These are phyloP conservation scores for Blastocystis sp. DNA, from an alignment of 352 stramenopile species.

Conservation along the genomic window DNA sequence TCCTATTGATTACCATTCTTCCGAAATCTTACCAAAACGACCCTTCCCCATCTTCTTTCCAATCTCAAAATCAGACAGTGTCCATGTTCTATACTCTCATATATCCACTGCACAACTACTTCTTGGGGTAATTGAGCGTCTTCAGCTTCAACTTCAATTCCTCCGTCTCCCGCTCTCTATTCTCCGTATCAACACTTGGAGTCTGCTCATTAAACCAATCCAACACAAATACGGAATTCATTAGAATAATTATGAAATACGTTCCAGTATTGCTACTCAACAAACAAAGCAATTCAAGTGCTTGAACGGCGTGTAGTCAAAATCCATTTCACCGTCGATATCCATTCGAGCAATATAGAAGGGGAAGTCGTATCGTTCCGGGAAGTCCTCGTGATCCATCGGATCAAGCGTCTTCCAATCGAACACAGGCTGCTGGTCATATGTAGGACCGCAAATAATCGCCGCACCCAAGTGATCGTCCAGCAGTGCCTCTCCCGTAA, in stretches of 20 bases:
- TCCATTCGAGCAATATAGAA: conserved; percentile 57
- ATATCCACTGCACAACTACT: not conserved
- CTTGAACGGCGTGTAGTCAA: conserved; percentile 43
- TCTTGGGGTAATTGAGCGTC: conserved; percentile 36
- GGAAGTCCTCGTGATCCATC: conserved; percentile 39
- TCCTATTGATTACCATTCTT: not conserved
- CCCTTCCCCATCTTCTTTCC: conserved; percentile 89
- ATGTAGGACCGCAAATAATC: conserved; percentile 62
- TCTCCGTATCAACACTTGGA: not conserved
- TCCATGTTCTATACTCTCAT: not conserved
- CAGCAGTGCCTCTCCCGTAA: conserved; percentile 62
- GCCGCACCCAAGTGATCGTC: conserved; percentile 44
- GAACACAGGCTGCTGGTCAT: conserved; percentile 65
- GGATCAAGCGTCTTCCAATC: conserved; percentile 62
- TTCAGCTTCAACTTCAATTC: conserved; percentile 19
- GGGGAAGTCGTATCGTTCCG: conserved; percentile 54
- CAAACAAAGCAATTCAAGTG: conserved; percentile 39
- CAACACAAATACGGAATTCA: not conserved
- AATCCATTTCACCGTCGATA: conserved; percentile 49
- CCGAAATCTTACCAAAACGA: conserved; percentile 82
- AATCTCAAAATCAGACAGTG: conserved; percentile 88
- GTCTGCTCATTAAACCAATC: not conserved
- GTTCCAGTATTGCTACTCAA: not conserved
- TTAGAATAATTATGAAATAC: not conserved
- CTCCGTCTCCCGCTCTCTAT: not conserved